A percentile compares a stretch with the other conserved stretches of the same genome.
phyloP scores from a whole-genome alignment of 2,329 filamentous ascomycete genomes.

The Trichophyton verrucosum region DNA sequence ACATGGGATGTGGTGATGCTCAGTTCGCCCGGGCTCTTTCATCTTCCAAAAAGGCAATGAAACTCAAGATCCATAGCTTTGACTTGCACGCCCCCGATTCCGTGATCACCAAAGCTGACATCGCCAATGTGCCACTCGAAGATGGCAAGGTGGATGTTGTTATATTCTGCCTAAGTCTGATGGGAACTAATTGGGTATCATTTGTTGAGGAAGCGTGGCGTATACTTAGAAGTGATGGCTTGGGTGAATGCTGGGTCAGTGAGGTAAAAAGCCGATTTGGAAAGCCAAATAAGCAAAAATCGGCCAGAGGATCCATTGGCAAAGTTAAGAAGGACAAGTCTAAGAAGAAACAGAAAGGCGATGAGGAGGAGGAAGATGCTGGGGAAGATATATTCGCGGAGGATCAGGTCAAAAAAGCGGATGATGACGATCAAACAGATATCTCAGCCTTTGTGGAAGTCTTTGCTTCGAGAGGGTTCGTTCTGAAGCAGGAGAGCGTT shows the following conservation, averaged over 20 bases:
- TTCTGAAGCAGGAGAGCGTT: slow-evolving; percentile 60
- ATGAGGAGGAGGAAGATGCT: slow-evolving; percentile 40
- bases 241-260: slow-evolving; percentile 82
- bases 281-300: slow-evolving; percentile 38
- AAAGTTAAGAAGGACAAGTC: slow-evolving; percentile 38
- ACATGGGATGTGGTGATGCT: slow-evolving; percentile 88
- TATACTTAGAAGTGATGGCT: slow-evolving; percentile 71
- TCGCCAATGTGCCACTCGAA: slow-evolving; percentile 64
- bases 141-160: slow-evolving; percentile 71
- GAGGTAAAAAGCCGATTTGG: slow-evolving; percentile 94
- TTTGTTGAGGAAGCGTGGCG: slow-evolving; percentile 95
- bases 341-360: slow-evolving; percentile 31
- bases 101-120: slow-evolving; percentile 78
- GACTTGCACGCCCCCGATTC: slow-evolving; percentile 69
- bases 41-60: slow-evolving; percentile 50
- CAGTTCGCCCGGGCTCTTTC: slow-evolving; percentile 58
- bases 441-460: slow-evolving; percentile 78
- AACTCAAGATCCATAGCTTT: slow-evolving; percentile 67
- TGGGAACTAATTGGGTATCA: slow-evolving; percentile 97
- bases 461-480: slow-evolving; percentile 66
- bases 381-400: slow-evolving; percentile 47
- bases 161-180: slow-evolving; percentile 90
- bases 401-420: slow-evolving; percentile 46
- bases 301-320: slow-evolving; percentile 9
- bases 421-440: slow-evolving; percentile 62